These are phyloP conservation scores for Calycina herbarum DNA, from an alignment of 2,329 filamentous ascomycete species.

Conservation along the genomic window DNA sequence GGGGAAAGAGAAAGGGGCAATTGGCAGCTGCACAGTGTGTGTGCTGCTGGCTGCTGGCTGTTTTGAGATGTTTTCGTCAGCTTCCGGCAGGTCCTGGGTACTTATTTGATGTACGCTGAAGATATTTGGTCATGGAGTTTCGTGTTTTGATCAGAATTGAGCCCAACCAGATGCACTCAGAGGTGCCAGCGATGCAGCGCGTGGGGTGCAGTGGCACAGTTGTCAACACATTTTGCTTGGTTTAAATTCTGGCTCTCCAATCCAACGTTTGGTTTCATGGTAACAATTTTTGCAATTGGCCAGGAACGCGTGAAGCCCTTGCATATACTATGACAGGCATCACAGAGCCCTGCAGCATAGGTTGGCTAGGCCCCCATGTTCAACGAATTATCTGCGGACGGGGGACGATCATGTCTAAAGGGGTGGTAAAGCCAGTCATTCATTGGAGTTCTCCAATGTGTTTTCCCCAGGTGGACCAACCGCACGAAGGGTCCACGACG, in stretches of 20 bases:
- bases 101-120: background rate
- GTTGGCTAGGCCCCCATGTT: background rate
- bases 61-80: slow-evolving; percentile 4
- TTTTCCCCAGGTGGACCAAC: background rate
- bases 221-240: slow-evolving; percentile 2
- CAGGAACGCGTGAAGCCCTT: slow-evolving; percentile 1
- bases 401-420: slow-evolving; percentile 8
- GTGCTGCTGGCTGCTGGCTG: background rate
- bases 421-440: background rate
- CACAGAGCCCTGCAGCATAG: background rate
- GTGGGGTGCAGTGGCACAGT: background rate
- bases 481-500: background rate
- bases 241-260: background rate
- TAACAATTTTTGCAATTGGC: background rate
- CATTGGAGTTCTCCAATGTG: background rate
- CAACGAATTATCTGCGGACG: background rate
- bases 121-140: background rate
- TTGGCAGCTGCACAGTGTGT: slow-evolving; percentile 2
- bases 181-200: slow-evolving; percentile 6
- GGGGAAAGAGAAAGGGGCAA: background rate
- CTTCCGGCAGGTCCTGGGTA: slow-evolving; percentile 1
- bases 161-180: slow-evolving; percentile 1
- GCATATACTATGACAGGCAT: slow-evolving; percentile 3
- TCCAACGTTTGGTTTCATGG: background rate
- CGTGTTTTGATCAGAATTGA: background rate